Conservation (phyloP, 2,329 filamentous ascomycete species). For the Fusarium protoensiforme region DNA sequence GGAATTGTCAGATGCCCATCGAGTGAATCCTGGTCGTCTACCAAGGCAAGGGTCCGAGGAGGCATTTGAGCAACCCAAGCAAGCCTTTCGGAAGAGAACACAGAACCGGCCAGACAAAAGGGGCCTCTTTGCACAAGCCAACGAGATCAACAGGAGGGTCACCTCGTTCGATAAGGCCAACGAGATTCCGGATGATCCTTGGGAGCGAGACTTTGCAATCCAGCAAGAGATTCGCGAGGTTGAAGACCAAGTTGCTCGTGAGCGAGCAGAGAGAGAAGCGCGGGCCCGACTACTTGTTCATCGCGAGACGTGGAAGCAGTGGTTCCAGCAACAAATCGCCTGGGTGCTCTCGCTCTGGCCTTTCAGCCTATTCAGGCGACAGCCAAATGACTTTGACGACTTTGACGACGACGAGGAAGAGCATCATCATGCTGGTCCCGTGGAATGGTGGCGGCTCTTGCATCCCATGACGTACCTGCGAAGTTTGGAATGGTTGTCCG, state of each 20-base stretch:
- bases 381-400: not conserved
- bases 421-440: conserved; percentile 10
- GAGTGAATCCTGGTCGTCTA: not conserved
- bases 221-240: conserved; percentile 34
- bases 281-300: not conserved
- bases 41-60: not conserved
- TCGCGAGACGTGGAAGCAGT: conserved; percentile 24
- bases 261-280: conserved; percentile 16
- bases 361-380: conserved; percentile 8
- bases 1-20: not conserved
- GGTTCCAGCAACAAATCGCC: conserved; percentile 34
- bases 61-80: not conserved
- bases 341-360: conserved; percentile 39
- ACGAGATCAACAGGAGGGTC: not conserved
- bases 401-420: conserved; percentile 21
- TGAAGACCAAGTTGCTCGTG: conserved; percentile 26
- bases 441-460: conserved; percentile 42
- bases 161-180: conserved; percentile 9
- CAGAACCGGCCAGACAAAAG: not conserved
- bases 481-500: conserved; percentile 38
- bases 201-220: conserved; percentile 30
- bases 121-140: conserved; percentile 19
- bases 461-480: conserved; percentile 48
- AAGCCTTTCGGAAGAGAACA: not conserved
- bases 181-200: conserved; percentile 11